These are phyloP conservation scores for Candida dubliniensis DNA, from an alignment of 1,139 yeast genomes.

Conservation along the genomic window DNA sequence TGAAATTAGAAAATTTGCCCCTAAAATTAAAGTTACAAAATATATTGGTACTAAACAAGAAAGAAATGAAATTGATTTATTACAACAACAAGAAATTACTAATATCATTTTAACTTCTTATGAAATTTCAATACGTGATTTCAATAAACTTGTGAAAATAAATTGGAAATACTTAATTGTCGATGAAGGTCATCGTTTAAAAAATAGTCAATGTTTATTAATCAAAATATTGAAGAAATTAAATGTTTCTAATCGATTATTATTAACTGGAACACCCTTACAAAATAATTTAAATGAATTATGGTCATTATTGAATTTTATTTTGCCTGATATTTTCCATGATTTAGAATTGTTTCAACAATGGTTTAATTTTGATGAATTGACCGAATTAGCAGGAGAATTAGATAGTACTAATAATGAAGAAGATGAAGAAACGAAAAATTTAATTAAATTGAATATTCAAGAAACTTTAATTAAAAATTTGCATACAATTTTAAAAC, in stretches of 20 bases:
- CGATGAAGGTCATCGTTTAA: conserved; percentile 94
- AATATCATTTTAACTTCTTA: conserved; percentile 76
- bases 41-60: conserved; percentile 66
- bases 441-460: conserved; percentile 59
- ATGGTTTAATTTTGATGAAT: conserved; percentile 83
- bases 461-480: conserved; percentile 67
- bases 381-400: conserved; percentile 41
- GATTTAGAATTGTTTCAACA: conserved; percentile 86
- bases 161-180: conserved; percentile 85
- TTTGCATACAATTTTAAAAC: conserved; percentile 83
- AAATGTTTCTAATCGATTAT: conserved; percentile 64
- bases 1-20: conserved; percentile 75
- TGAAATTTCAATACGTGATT: conserved; percentile 75
- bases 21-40: conserved; percentile 58
- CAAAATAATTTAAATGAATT: conserved; percentile 87
- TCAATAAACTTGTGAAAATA: conserved; percentile 46
- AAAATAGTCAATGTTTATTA: conserved; percentile 75
- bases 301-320: conserved; percentile 87
- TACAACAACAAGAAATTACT: conserved; percentile 3
- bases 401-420: conserved; percentile 16
- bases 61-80: conserved; percentile 42
- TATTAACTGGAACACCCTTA: conserved; percentile 90
- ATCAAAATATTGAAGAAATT: conserved; percentile 69
- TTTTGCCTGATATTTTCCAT: conserved; percentile 88
- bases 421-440: conserved; percentile 33